Base-by-base conservation (phyloP, 2,329 filamentous ascomycete genomes). In the Exophiala spinifera region DNA sequence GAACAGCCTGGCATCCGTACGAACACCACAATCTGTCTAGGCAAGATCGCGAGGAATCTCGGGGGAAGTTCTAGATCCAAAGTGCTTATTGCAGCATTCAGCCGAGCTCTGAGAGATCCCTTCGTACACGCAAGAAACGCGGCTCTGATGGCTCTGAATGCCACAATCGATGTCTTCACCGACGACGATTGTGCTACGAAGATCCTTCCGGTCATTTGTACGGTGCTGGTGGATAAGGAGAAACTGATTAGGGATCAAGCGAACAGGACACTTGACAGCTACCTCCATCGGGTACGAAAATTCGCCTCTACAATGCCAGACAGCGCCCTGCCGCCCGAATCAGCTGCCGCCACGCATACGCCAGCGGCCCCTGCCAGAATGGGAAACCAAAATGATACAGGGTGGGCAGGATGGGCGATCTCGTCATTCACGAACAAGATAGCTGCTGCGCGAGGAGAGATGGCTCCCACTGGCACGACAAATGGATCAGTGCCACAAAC, bases 341-440 rank as follows among this genome's bases (percentile, higher is more conserved):
- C 76, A 20, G 73, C 80, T 2, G 70, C 78, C 11, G 72, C 77
- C 20, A 74, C 75, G 3, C 75, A 72, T 56, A 60, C 58, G 57
- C 58, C 62, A 20, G 69, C 72, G 25, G 69, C 67, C 13, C 70
- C 74, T 37, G 67, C 72, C 17, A 83, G 89, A 31, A 94, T 95
- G 79, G 85, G 86, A 59, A 94, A 88, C 1, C 86, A 90, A 1
- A 87, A 90, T 56, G 82, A 79, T 36, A 76, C 80, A 19, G 84
- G 85, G 2, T 97, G 94, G 94, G 84, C 94, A 1, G 94, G 94
- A 11, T 99, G 94, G 94, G 94, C 94, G 1, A 96, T 99, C 51
- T 97, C 94, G 0, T 96, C 91, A 1, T 99, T 99, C 68, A 97
- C 94, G 1, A 97, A 97, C 72, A 96, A 96, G 66, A 70, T 97